Evolutionary conservation across 345 rosid genomes (phyloP), one percentile per base, ranked within the genome.

Genomic region (Syzygium jambos): DNA sequence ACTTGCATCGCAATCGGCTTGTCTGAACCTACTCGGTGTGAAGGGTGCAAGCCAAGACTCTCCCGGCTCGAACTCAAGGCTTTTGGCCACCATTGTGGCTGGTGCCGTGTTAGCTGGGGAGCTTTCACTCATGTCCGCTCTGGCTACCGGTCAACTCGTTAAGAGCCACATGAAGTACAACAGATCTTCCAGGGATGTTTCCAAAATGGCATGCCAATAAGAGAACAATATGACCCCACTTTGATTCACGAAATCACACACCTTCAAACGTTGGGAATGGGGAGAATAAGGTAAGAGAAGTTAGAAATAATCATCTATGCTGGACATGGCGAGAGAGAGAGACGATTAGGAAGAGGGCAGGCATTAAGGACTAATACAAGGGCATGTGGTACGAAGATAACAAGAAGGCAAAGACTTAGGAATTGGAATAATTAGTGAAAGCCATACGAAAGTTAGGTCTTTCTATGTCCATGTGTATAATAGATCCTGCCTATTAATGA

Each of bases 31-130:
- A 30, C 96, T 95, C 6, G 98, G 95, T 19, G 95, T 95, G 17
- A 95, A 95, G 89, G 98, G 96, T 43, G 91, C 95, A 21, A 91
- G 87, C 87, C 86, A 87, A 56, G 97, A 95, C 4, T 63, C 90
- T 19, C 94, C 98, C 4, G 96, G 97, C 19, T 85, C 92, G 22
- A 93, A 95, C 90, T 89, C 98, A 12, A 92, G 94, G 88, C 93
- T 86, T 27, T 41, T 95, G 85, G 96, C 97, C 41, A 87, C 89
- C 56, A 88, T 95, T 7, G 94, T 95, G 65, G 98, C 98, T 23
- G 98, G 94, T 85, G 91, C 98, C n/a, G 98, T 95, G 55, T 91
- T 95, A 6, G 98, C 98, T 0, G 98, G 95, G 65, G 98, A 95
- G 91, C 91, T 95, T 7, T 95, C 97, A 9, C 88, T 95, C 29